Base-by-base conservation (phyloP, 1,139 yeast species). In the Yamadazyma triangularis region DNA sequence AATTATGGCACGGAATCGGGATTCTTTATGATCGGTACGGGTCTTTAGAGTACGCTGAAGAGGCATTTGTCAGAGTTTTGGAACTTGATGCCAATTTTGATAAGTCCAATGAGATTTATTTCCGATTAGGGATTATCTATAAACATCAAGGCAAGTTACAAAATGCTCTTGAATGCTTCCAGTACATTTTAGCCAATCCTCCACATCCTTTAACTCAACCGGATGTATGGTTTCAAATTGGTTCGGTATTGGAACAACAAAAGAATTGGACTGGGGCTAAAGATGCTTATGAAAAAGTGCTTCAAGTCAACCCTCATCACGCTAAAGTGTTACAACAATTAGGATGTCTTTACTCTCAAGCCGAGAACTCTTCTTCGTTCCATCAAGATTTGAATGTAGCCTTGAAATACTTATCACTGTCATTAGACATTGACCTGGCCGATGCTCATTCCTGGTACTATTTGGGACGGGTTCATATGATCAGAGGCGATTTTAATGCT, bases 391-490 rank as follows among this genome's bases (percentile, higher is more conserved):
- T 91, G 44, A 88, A 82, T 44, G 68, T 80, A 38, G 96, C 97
- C 8, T 66, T 89, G 41, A 77, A 80, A 48, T 81, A 88, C 50
- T 70, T 91, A 39, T 72, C 87, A 22, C 93, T 87, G 54, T 84
- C 95, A 5, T 66, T 91, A 40, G 97, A 91, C 51, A 79, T 88
- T 24, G 96, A 91, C 55, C 77, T 81, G 31, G 71, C 81, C 30
- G 98, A 91, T 56, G 96, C 98, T 10, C 95, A 91, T 51, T 80
- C 95, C 16, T 91, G 98, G 98, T 91, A 91, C 59, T 84, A 91
- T 55, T 64, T 91, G 34, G 98, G 98, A 28, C 77, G 97, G 44
- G 95, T 94, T 42, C 95, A 91, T 63, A 89, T 91, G 97, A 83
- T 94, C 28, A 77, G 93, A 48, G 89, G 87, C 42, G 95, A 89